Evolutionary conservation across 208 protist genomes (phyloP).

Genomic region (Crithidia mellificae): DNA sequence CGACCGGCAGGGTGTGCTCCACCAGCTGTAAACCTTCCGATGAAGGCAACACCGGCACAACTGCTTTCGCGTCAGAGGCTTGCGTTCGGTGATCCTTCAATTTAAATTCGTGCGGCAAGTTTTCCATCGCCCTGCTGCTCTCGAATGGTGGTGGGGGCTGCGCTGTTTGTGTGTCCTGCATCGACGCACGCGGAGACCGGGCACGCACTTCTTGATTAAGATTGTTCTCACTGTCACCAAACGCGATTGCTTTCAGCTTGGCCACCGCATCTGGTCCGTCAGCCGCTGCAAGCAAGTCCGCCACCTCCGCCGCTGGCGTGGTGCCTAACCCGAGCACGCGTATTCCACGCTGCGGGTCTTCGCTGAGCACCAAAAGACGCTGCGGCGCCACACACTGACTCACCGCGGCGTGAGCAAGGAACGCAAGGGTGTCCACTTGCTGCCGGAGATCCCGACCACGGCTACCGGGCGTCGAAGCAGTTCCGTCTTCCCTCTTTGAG

Average conservation of each 20-base stretch:
- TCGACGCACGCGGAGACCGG: no score
- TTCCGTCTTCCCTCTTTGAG: no score
- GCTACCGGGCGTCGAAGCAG: no score
- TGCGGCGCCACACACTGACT: slow-evolving; percentile 69
- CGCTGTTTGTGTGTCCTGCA: not conserved
- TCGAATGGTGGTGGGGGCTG: not conserved
- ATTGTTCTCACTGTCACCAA: no score
- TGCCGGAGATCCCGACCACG: not conserved
- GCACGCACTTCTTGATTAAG: no score
- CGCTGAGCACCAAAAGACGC: slow-evolving; percentile 59
- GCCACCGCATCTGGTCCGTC: slow-evolving; percentile 21
- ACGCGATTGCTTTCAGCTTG: slow-evolving; percentile 17
- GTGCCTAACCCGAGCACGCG: slow-evolving; percentile 48
- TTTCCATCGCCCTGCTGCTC: no score
- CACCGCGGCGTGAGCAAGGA: slow-evolving; percentile 64
- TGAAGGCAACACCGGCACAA: not conserved
- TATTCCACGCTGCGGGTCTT: slow-evolving; percentile 57
- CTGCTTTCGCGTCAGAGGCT: no score
- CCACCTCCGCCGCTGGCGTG: slow-evolving; percentile 35
- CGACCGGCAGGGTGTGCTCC: slow-evolving; percentile 50
- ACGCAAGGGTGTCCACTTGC: slow-evolving; percentile 45
- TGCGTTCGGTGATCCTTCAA: no score
- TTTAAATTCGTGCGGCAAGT: no score
- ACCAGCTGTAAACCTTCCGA: slow-evolving; percentile 22
- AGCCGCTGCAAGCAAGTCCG: slow-evolving; percentile 35